Base-by-base conservation (phyloP, 169 alveolate species). In the Plasmodium gallinaceum region DNA sequence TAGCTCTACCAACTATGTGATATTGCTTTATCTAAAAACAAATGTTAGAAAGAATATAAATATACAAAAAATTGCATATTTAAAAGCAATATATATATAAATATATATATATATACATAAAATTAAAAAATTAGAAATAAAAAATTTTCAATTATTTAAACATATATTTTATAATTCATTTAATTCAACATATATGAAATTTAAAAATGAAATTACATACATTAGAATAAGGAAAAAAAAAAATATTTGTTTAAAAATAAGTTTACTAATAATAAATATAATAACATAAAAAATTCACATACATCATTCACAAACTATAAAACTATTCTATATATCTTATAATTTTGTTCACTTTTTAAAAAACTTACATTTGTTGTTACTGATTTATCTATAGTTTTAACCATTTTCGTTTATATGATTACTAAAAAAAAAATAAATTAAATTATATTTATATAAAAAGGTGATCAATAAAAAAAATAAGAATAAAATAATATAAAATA, bases 1-100 rank as follows among this genome's bases (percentile, higher is more conserved):
- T 93, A 64, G 97, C 97, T 72, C 99, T 97, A 51, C 99, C 99
- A 73, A 97, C 97, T 45, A 98, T 97, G 87, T 97, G 96, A 95
- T 92, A 98, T 92, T 98, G 98, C 90, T 96, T 94, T 78, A 98
- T 68, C 91, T 83, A 61, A 22, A 43, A 60, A 76, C 26, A 7
- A 8, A 37, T 16, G 8, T 0, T 22, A 37, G 4, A 10, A 9
- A 20, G 14, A 5, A 80, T 16, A 52, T 6, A 45, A 61, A 32
- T 8, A 70, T 18, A n/a, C 48, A 48, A 7, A 46, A 7, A 9
- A 32, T 32, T 32, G 6, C 1, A 32, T 32, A 32, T 4, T 32
- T 32, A 32, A 32, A 26, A 37, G 62, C 20, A 64, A 12, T 18
- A 58, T 20, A 39, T 64, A 60, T 32, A 7, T 39, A 74, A 5